A percentile compares a stretch with the other conserved stretches of the same genome.
Evolutionary conservation across 2,329 filamentous ascomycete species (phyloP).

Genomic region (Trichoderma sp.): DNA sequence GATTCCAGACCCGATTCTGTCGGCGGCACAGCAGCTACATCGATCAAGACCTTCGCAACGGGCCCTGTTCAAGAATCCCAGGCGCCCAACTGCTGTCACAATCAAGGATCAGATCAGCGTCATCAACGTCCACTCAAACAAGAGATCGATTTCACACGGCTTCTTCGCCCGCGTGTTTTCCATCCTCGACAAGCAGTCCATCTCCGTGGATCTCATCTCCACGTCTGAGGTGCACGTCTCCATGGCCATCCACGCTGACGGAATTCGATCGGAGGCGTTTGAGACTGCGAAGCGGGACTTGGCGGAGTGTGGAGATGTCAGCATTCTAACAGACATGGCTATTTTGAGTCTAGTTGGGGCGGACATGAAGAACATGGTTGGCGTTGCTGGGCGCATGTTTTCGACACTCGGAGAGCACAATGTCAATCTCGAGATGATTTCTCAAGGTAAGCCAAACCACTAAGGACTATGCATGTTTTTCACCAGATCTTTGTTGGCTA

Average conservation of each 20-base stretch:
- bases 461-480: background rate
- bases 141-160: constrained; percentile 90
- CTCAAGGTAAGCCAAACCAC: constrained; percentile 67
- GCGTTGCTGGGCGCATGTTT: constrained; percentile 93
- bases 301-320: constrained; percentile 81
- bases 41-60: constrained; percentile 47
- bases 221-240: constrained; percentile 97
- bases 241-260: constrained; percentile 88
- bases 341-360: constrained; percentile 93
- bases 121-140: constrained; percentile 97
- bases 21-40: constrained; percentile 59
- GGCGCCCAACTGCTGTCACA: constrained; percentile 84
- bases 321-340: constrained; percentile 87
- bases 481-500: background rate
- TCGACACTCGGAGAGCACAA: constrained; percentile 89
- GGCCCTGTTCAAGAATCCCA: constrained; percentile 56
- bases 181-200: constrained; percentile 80
- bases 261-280: constrained; percentile 62
- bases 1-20: constrained; percentile 68
- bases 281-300: constrained; percentile 71
- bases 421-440: constrained; percentile 99
- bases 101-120: constrained; percentile 97
- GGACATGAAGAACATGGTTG: constrained; percentile 97
- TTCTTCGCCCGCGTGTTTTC: constrained; percentile 95
- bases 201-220: constrained; percentile 95